Percentiles rank a stretch among this genome's conserved stretches.
Evolutionary conservation across 371 early-diverging fungal species (phyloP).

Genomic region (Mortierella sp.): DNA sequence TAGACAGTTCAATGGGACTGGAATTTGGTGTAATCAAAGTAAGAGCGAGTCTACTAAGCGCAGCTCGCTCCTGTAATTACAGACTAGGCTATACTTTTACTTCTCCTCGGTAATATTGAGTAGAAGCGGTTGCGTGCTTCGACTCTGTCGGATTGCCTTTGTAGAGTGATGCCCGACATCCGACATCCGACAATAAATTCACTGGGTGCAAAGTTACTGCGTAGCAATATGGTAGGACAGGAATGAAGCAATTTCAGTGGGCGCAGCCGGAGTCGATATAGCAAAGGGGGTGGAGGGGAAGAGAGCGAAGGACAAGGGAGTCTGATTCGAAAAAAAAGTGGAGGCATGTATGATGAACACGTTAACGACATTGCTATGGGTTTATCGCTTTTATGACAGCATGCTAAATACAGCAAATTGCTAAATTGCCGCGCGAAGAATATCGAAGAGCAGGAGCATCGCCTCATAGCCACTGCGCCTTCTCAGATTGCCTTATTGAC

Average conservation of each 20-base stretch:
- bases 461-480: slow-evolving; percentile 9
- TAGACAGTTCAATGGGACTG: too few relatives aligned
- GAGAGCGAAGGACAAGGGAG: slow-evolving; percentile 4
- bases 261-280: not conserved
- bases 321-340: not conserved
- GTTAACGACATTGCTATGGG: too few relatives aligned
- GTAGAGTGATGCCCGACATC: not conserved
- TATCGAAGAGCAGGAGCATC: slow-evolving; percentile 1
- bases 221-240: not conserved
- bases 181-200: too few relatives aligned
- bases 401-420: too few relatives aligned
- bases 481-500: not conserved
- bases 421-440: not conserved
- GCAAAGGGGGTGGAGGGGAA: not conserved
- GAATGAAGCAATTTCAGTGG: not conserved
- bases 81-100: too few relatives aligned
- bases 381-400: too few relatives aligned
- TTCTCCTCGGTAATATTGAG: too few relatives aligned
- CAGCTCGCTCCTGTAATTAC: too few relatives aligned
- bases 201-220: not conserved
- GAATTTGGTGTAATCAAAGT: too few relatives aligned
- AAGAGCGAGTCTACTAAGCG: too few relatives aligned
- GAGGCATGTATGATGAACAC: not conserved
- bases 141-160: not conserved
- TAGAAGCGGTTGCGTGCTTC: too few relatives aligned